These are phyloP conservation scores for Yamadazyma sp. DNA, from an alignment of 1,139 yeast species.

Conservation along the genomic window DNA sequence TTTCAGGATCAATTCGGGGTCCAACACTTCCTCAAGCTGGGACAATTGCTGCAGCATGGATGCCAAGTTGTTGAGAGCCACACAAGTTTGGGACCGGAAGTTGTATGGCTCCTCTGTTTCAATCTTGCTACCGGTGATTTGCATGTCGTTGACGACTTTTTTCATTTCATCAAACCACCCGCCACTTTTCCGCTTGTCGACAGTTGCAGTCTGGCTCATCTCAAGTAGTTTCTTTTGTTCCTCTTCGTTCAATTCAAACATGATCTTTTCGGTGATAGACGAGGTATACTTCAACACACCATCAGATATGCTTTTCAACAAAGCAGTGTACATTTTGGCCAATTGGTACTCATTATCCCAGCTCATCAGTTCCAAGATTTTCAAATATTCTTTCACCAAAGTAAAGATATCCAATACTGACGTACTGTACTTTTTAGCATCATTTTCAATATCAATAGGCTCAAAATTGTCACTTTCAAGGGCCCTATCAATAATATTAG, in stretches of 20 bases:
- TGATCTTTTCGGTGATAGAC: conserved; percentile 44
- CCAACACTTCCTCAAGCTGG: conserved; percentile 58
- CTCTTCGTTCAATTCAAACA: conserved; percentile 49
- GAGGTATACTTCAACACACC: conserved; percentile 57
- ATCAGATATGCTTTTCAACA: conserved; percentile 62
- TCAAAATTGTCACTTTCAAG: conserved; percentile 55
- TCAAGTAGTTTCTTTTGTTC: conserved; percentile 22
- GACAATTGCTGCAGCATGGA: conserved; percentile 59
- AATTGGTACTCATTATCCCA: conserved; percentile 67
- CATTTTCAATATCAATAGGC: conserved; percentile 48
- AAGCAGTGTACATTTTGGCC: conserved; percentile 56
- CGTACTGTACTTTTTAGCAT: conserved; percentile 39
- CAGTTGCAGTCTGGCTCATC: conserved; percentile 24
- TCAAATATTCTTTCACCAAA: conserved; percentile 57
- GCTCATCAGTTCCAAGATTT: conserved; percentile 50
- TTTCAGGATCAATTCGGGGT: conserved; percentile 60
- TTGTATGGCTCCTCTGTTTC: conserved; percentile 56
- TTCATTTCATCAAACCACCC: conserved; percentile 48
- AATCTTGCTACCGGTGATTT: conserved; percentile 25
- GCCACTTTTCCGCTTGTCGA: conserved; percentile 25
- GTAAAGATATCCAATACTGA: conserved; percentile 71
- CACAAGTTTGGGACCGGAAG: conserved; percentile 65
- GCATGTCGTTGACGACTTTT: conserved; percentile 49
- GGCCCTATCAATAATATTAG: conserved; percentile 53
- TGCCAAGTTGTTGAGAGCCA: conserved; percentile 71